A percentile compares a stretch with the other conserved stretches of the same genome.
These are phyloP conservation scores for Gymnopus androsaceus DNA, from an alignment of 1,284 basidiomycete genomes.

Conservation along the genomic window DNA sequence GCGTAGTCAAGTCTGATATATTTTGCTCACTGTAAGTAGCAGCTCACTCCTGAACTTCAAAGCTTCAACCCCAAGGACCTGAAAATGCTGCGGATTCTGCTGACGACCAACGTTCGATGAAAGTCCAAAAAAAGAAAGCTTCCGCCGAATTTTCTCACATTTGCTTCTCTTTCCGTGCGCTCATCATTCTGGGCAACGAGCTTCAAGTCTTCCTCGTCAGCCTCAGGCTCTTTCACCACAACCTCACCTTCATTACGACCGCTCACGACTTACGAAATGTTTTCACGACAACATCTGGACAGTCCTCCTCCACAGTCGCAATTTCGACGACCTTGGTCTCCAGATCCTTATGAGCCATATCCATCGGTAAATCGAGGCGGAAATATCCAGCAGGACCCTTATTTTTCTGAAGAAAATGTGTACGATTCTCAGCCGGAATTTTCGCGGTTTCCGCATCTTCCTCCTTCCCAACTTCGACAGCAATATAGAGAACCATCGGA, in stretches of 20 bases:
- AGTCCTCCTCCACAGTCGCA: conserved; percentile 55
- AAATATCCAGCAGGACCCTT: conserved; percentile 9
- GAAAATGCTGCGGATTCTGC: too few relatives aligned
- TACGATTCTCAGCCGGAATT: conserved; percentile 21
- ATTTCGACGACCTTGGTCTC: conserved; percentile 62
- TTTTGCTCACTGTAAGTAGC: too few relatives aligned
- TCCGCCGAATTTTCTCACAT: too few relatives aligned
- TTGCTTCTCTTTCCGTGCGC: too few relatives aligned
- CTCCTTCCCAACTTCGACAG: conserved; percentile 20
- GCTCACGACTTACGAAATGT: conserved; percentile 28
- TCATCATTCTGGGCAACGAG: too few relatives aligned
- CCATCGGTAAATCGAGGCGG: conserved; percentile 33
- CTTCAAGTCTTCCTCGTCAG: neutral
- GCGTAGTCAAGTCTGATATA: too few relatives aligned
- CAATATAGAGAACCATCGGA: conserved; percentile 56
- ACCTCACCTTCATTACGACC: neutral
- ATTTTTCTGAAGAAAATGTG: conserved; percentile 21
- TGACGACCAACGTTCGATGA: too few relatives aligned
- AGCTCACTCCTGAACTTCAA: too few relatives aligned
- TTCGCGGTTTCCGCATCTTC: conserved; percentile 19
- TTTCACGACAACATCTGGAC: conserved; percentile 43
- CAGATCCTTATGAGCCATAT: conserved; percentile 56
- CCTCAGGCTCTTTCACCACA: neutral
- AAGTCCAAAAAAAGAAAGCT: too few relatives aligned
- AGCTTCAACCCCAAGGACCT: too few relatives aligned